phyloP scores from a whole-genome alignment of 2,329 filamentous ascomycete species.

The Amylocarpus encephaloides region DNA sequence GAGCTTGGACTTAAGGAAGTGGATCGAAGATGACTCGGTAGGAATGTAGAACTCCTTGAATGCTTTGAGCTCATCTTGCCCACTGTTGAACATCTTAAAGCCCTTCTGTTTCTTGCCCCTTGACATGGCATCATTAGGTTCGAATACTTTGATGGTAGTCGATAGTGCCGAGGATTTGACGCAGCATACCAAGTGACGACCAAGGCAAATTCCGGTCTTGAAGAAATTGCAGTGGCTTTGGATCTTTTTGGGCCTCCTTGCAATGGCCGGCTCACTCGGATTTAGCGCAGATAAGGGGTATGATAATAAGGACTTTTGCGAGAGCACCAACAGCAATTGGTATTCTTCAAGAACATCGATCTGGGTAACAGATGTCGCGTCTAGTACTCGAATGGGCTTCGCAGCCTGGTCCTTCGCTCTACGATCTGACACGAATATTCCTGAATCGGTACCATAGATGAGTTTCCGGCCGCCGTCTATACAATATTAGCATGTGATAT shows the following conservation, averaged over 20 bases:
- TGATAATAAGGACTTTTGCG: slow-evolving; percentile 87
- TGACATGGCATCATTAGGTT: slow-evolving; percentile 90
- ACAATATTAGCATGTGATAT: slow-evolving; percentile 22
- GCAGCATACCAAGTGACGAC: slow-evolving; percentile 89
- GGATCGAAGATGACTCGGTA: slow-evolving; percentile 94
- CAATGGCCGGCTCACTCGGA: slow-evolving; percentile 69
- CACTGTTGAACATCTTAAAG: slow-evolving; percentile 90
- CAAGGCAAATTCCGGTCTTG: slow-evolving; percentile 91
- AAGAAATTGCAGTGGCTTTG: slow-evolving; percentile 98
- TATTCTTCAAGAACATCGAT: slow-evolving; percentile 96
- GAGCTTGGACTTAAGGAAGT: slow-evolving; percentile 93
- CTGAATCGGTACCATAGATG: slow-evolving; percentile 88
- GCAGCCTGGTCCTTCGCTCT: slow-evolving; percentile 72
- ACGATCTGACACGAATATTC: slow-evolving; percentile 86
- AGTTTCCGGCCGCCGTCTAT: slow-evolving; percentile 89
- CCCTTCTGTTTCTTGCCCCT: slow-evolving; percentile 95
- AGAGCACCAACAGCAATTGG: slow-evolving; percentile 80
- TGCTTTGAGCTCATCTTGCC: slow-evolving; percentile 90
- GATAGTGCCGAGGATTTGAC: slow-evolving; percentile 92
- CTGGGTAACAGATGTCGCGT: slow-evolving; percentile 82
- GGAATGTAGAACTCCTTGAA: slow-evolving; percentile 99
- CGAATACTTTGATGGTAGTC: slow-evolving; percentile 98
- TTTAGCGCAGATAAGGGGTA: slow-evolving; percentile 85
- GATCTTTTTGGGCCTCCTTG: slow-evolving; percentile 90
- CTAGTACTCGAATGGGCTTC: slow-evolving; percentile 76